Evolutionary conservation across 2,329 filamentous ascomycete species (phyloP).

Genomic region (Camptophora hylomeconis): DNA sequence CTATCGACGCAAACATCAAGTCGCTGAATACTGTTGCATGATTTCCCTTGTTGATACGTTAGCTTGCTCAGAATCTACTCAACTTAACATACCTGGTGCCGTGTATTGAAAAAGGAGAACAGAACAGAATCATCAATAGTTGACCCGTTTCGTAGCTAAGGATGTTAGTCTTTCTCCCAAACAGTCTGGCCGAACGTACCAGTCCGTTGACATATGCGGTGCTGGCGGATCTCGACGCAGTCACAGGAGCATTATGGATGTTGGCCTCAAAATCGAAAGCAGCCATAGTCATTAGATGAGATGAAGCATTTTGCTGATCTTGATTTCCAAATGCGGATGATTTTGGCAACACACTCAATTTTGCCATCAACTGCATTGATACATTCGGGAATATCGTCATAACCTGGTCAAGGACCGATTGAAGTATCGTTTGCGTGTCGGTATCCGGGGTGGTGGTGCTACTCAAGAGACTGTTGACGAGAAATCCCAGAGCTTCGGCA

Average conservation of each 20-base stretch:
- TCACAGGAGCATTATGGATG: constrained; percentile 53
- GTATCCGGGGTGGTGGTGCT: constrained; percentile 2
- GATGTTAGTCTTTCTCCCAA: constrained; percentile 21
- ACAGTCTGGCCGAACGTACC: constrained; percentile 34
- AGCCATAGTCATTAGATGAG: too few relatives aligned
- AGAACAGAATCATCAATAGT: constrained; percentile 69
- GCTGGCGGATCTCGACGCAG: constrained; percentile 67
- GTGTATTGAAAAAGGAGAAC: constrained; percentile 67
- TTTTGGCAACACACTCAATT: constrained; percentile 2
- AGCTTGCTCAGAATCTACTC: background rate
- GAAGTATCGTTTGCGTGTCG: constrained; percentile 2
- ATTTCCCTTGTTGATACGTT: background rate
- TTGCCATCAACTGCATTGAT: constrained; percentile 5
- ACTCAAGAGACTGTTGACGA: constrained; percentile 2
- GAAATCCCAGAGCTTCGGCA: constrained; percentile 1
- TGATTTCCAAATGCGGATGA: background rate
- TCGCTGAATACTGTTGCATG: constrained; percentile 54
- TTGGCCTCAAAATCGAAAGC: constrained; percentile 40
- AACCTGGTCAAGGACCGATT: constrained; percentile 3
- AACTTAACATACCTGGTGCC: constrained; percentile 55
- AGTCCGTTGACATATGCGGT: constrained; percentile 76
- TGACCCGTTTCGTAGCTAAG: constrained; percentile 67
- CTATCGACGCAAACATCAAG: constrained; percentile 77
- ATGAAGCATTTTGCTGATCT: background rate
- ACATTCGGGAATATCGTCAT: constrained; percentile 3